phyloP scores from a whole-genome alignment of 148 eudicot genomes.

The Fagopyrum homotropicum region DNA sequence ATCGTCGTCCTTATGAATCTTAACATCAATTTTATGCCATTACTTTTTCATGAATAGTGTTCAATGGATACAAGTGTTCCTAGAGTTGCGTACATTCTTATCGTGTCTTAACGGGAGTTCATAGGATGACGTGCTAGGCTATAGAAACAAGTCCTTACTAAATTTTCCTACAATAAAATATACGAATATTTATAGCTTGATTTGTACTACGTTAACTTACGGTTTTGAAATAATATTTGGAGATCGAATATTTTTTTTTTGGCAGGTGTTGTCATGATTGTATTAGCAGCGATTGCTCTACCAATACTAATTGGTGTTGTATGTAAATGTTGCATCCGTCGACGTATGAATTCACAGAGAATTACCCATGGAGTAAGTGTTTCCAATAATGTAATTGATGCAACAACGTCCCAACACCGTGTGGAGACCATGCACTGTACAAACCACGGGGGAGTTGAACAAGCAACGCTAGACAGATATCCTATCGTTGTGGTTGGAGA shows the following conservation, averaged over 20 bases:
- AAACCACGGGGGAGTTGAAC: slow-evolving; percentile 25
- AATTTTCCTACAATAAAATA: too few relatives aligned
- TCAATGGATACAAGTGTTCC: too few relatives aligned
- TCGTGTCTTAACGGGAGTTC: slow-evolving; percentile 2
- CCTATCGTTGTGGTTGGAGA: slow-evolving; percentile 35
- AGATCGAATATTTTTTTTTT: background rate
- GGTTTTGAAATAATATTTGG: background rate
- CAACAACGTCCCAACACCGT: background rate
- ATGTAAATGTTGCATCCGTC: background rate
- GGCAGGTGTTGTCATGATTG: background rate
- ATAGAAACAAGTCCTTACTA: too few relatives aligned
- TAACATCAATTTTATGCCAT: too few relatives aligned
- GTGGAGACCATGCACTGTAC: background rate
- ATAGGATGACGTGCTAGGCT: too few relatives aligned
- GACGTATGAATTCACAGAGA: background rate
- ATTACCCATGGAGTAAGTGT: background rate
- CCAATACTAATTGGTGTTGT: background rate
- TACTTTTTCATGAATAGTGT: too few relatives aligned
- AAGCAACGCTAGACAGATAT: slow-evolving; percentile 31
- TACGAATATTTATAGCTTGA: too few relatives aligned
- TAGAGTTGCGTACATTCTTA: background rate
- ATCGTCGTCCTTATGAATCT: too few relatives aligned
- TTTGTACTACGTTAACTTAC: background rate
- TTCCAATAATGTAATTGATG: background rate
- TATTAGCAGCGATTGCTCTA: too few relatives aligned